Evolutionary conservation across 805 yeast genomes (phyloP).

Genomic region (Candida arabinofermentans): DNA sequence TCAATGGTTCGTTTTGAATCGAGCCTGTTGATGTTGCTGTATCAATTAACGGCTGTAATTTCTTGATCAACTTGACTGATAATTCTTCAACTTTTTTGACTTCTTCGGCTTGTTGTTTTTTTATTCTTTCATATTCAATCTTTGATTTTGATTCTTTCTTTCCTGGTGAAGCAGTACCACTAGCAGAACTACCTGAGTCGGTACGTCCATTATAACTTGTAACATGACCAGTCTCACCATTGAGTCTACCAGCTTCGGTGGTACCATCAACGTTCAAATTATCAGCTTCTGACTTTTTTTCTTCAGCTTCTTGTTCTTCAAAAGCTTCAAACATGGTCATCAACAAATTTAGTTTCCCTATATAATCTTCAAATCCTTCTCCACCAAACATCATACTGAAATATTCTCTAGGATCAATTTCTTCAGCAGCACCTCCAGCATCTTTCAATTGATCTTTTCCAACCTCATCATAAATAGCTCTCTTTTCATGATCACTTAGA

Average conservation of each 20-base stretch:
- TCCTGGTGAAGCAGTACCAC: constrained; percentile 5
- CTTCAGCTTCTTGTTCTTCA: constrained; percentile 25
- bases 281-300: constrained; percentile 30
- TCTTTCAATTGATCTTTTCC: constrained; percentile 58
- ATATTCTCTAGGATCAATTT: constrained; percentile 71
- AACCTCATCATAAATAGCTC: constrained; percentile 67
- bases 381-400: constrained; percentile 81
- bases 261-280: background rate
- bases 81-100: constrained; percentile 54
- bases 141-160: constrained; percentile 11
- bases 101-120: constrained; percentile 31
- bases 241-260: background rate
- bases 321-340: constrained; percentile 55
- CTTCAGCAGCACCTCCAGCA: constrained; percentile 52
- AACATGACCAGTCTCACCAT: constrained; percentile 4
- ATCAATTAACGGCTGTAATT: constrained; percentile 36
- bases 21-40: constrained; percentile 32
- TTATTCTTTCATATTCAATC: constrained; percentile 24
- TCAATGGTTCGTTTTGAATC: constrained; percentile 38
- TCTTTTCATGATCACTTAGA: constrained; percentile 56
- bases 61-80: constrained; percentile 46
- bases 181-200: constrained; percentile 2
- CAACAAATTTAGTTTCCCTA: constrained; percentile 82
- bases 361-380: constrained; percentile 78
- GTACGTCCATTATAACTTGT: background rate